Evolutionary conservation across 345 rosid species (phyloP), one percentile per base, ranked within the genome.

Genomic region (Camelina hispida): DNA sequence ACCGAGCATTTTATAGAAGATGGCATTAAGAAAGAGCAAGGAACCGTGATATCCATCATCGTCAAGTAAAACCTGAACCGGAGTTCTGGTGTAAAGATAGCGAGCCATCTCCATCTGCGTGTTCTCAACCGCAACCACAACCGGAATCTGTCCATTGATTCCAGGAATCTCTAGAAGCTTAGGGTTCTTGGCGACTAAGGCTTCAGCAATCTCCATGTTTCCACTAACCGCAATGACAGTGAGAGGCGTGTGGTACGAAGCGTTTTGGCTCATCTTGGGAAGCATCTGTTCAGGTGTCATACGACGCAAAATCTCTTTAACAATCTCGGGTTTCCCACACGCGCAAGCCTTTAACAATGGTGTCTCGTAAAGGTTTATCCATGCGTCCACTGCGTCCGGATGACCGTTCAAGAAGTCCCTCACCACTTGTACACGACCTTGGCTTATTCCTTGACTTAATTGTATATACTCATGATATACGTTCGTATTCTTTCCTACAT

Each of bases 271-370:
- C 72, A 71, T 71, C 55, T 58, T 71, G 7, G 81, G 81, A 65
- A 78, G 56, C 77, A 78, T 78, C 14, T 78, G 81, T 32, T 78
- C 77, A 20, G 81, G 81, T 38, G 72, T 78, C 81, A 78, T 78
- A 15, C 77, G 81, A 59, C 77, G 76, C 0, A 78, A 48, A 32
- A 78, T 17, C 64, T 69, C 75, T 47, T 70, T 70, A 9, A 77
- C 80, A 63, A 69, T 70, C 66, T 69, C 80, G 0, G 71, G 60
- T 14, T 76, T 69, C 1, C 80, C 80, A 69, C 62, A 76, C 2
- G 80, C 71, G 35, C 75, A 76, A 35, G 80, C 80, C 52, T 76
- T 76, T 30, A 76, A 25, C 71, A 76, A 76, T 2, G 80, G 80
- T 2, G 75, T 76, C 66, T 69, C 75, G 46, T 76, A 63, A 9